Base-by-base conservation (phyloP, 1,284 basidiomycete genomes). In the Leccinum pachyderme region DNA sequence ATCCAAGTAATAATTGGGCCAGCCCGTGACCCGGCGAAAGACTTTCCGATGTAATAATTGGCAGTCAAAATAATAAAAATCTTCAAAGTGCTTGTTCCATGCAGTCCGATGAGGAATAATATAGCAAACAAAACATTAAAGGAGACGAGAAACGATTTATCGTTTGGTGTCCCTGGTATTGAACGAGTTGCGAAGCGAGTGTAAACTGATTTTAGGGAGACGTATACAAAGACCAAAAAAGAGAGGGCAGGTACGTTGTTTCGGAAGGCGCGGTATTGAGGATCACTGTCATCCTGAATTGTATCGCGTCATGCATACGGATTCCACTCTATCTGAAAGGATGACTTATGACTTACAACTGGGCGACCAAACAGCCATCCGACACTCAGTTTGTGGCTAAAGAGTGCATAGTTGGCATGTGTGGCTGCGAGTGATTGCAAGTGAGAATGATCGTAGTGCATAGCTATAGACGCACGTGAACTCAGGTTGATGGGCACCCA, bases 61-160 rank as follows among this genome's bases (percentile, higher is more conserved):
- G 77, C 47, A 5, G 72, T 68, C 12, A 97, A 71, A 52, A 98
- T 89, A 28, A 76, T 43, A 4, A 93, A 55, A 28, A 98, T 83
- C 70, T 98, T 98, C 68, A 95, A 39, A 1, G 81, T 73, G 62
- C 90, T 92, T n/a, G 84, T 72, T 28, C 97, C 97, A 69, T 98
- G 96, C n/a, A 99, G 73, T 2, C 82, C 84, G 18, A 85, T 55
- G 41, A 97, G 76, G 73, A 94, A 86, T 49, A 86, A 59, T n/a
- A 83, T 51, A 3, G 91, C 86, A 62, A 88, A 87, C 9, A 81
- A 68, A 60, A 86, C 80, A 61, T 78, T 76, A 68, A 84, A 78
- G n/a, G 79, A 76, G 37, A 85, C 69, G 50, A 78, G 73, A 64
- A 76, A 70, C 15, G 79, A 64, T 41, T 71, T 69, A 60, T 78